Evolutionary conservation across 2,329 filamentous ascomycete genomes (phyloP), one percentile per base, ranked within the genome.

Genomic region (Diplodia intermedia): DNA sequence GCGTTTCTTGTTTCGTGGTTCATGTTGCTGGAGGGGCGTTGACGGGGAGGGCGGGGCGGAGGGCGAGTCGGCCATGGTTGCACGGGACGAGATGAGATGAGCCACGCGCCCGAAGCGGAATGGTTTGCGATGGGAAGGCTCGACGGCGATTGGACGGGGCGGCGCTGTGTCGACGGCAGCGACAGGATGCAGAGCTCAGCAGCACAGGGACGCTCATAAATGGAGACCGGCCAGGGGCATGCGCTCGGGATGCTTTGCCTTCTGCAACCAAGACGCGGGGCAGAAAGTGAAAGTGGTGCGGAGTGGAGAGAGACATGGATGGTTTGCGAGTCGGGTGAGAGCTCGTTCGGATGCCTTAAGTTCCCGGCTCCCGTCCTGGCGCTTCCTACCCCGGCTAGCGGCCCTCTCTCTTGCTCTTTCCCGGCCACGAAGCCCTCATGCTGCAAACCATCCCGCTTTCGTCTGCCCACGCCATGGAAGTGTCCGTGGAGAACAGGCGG

Each of bases 221-320:
- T 62, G 57, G 9, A 23, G 18, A 14, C 56, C 8, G 26, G 40
- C 26, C 11, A n/a, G 26, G 57, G 43, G 50, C 57, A 49, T 62
- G 40, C 43, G 57, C 9, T 8, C 7, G 18, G 14, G 11, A 36
- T 62, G 43, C 40, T 62, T 20, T 38, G 26, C 23, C 3, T 38
- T 38, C 26, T 20, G 26, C 29, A 52, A n/a, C 8, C 23, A 20
- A 11, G 47, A 23, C 43, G 60, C 60, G 60, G 43, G 60, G 31
- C 38, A 49, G 31, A 38, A 49, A 49, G 47, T n/a, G 60, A 62
- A 31, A 20, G 60, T 63, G 60, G 60, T 63, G 60, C 43, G 31
- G 60, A 31, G 60, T 63, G 60, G 60, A 26, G 60, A 63, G 60
- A 63, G 57, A 43, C 56, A 49, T 49, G 47, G 26, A 26, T 14